Conservation (phyloP, 2,329 filamentous ascomycete genomes). For the Penicillium expansum region DNA sequence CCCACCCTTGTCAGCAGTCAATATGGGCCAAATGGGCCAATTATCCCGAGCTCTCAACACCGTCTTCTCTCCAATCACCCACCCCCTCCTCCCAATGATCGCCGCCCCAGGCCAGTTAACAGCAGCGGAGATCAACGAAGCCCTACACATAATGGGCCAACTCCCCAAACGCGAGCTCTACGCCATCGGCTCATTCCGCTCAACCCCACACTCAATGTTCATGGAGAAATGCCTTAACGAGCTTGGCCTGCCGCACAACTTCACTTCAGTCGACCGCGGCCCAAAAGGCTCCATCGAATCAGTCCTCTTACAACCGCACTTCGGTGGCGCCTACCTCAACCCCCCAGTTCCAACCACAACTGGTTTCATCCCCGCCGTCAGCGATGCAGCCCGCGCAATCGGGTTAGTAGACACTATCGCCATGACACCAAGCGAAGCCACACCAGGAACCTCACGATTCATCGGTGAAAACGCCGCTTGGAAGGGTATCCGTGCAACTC, state of each 20-base stretch:
- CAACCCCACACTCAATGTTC: constrained; percentile 77
- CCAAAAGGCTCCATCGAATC: constrained; percentile 66
- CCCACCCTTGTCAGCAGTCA: constrained; percentile 76
- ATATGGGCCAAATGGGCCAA: constrained; percentile 84
- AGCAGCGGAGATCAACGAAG: constrained; percentile 79
- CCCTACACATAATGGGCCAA: constrained; percentile 74
- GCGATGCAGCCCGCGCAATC: constrained; percentile 73
- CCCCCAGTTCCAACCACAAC: constrained; percentile 62
- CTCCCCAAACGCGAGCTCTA: constrained; percentile 77
- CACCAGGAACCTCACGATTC: constrained; percentile 43
- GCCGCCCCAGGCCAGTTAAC: constrained; percentile 83
- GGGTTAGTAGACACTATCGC: constrained; percentile 81
- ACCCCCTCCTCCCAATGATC: constrained; percentile 77
- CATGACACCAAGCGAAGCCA: constrained; percentile 47
- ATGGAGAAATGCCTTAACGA: constrained; percentile 83
- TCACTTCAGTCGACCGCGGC: constrained; percentile 70
- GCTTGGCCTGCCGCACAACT: constrained; percentile 79
- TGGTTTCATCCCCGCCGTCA: constrained; percentile 63
- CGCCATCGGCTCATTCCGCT: constrained; percentile 69
- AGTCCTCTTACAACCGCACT: constrained; percentile 69
- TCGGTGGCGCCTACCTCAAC: constrained; percentile 79
- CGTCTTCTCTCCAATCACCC: constrained; percentile 83
- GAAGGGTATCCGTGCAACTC: constrained; percentile 78
- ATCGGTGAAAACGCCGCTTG: constrained; percentile 80
- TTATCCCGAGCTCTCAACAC: constrained; percentile 80